These are phyloP conservation scores for Diaporthe ilicicola DNA, from an alignment of 2,329 filamentous ascomycete genomes.

Conservation along the genomic window DNA sequence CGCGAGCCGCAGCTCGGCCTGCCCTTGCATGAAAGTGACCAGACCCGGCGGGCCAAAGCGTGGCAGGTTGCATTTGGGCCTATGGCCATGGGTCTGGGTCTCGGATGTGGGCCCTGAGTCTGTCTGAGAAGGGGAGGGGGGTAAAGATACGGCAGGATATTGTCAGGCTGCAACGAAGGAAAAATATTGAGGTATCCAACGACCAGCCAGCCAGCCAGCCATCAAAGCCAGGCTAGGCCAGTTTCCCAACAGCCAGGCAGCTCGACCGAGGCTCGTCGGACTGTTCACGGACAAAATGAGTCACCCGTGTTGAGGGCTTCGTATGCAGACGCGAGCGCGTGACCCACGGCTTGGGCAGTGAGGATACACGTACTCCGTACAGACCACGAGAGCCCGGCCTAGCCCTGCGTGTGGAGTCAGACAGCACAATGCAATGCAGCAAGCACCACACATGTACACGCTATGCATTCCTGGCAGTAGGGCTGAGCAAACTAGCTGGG, in stretches of 20 bases:
- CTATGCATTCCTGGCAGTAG: constrained; percentile 13
- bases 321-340: constrained; percentile 7
- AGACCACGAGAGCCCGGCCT: background rate
- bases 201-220: background rate
- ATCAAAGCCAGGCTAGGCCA: too few relatives aligned
- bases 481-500: background rate
- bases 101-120: background rate
- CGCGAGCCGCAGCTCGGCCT: constrained; percentile 10
- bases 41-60: constrained; percentile 13
- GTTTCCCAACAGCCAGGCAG: background rate
- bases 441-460: background rate
- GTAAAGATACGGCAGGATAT: background rate
- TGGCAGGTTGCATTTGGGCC: constrained; percentile 8
- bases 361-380: background rate
- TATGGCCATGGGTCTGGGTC: background rate
- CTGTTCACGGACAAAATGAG: background rate
- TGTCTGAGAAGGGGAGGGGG: background rate
- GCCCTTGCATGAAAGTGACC: constrained; percentile 3
- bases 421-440: background rate
- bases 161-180: background rate
- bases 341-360: constrained; percentile 18
- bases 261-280: background rate
- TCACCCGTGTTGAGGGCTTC: constrained; percentile 6
- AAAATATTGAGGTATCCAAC: constrained; percentile 19
- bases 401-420: background rate